phyloP scores from a whole-genome alignment of 1,284 basidiomycete genomes.

The Termitomyces sp. region DNA sequence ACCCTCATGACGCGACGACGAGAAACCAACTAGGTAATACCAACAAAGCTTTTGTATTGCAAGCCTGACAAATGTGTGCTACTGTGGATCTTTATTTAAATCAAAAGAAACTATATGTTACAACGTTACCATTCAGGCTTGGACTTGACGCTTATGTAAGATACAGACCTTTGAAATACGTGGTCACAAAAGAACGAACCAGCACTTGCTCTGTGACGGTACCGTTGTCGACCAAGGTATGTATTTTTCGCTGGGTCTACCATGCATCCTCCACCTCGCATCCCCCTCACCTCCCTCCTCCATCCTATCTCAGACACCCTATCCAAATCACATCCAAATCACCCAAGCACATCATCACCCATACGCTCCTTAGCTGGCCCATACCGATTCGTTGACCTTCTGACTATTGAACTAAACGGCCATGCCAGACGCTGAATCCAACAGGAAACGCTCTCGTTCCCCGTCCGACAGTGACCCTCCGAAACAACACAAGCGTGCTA shows the following conservation, averaged over 20 bases:
- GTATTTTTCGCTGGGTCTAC: constrained; percentile 23
- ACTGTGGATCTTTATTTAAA: too few species aligned
- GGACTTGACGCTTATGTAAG: constrained; percentile 1
- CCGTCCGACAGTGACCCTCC: constrained; percentile 76
- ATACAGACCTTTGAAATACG: background rate
- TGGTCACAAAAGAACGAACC: background rate
- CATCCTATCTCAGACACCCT: constrained; percentile 35
- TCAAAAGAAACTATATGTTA: too few species aligned
- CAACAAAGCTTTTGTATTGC: too few species aligned
- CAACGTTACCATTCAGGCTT: too few species aligned
- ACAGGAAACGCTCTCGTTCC: constrained; percentile 80
- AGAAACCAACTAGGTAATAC: too few species aligned
- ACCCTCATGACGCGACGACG: too few species aligned
- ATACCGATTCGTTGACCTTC: constrained; percentile 38
- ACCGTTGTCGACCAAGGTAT: constrained; percentile 25
- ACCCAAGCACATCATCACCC: constrained; percentile 34
- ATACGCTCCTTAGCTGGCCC: constrained; percentile 32
- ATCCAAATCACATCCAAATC: constrained; percentile 22
- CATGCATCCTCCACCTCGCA: constrained; percentile 36
- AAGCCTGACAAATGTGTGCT: too few species aligned
- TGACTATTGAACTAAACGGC: constrained; percentile 49
- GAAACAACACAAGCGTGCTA: constrained; percentile 76
- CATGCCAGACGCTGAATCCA: constrained; percentile 78
- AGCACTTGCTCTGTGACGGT: constrained; percentile 1
- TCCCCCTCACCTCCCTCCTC: constrained; percentile 39